Percentiles rank a stretch among this genome's conserved stretches.
These are phyloP conservation scores for Eucalyptus cladocalyx DNA, from an alignment of 345 rosid species.

Conservation along the genomic window DNA sequence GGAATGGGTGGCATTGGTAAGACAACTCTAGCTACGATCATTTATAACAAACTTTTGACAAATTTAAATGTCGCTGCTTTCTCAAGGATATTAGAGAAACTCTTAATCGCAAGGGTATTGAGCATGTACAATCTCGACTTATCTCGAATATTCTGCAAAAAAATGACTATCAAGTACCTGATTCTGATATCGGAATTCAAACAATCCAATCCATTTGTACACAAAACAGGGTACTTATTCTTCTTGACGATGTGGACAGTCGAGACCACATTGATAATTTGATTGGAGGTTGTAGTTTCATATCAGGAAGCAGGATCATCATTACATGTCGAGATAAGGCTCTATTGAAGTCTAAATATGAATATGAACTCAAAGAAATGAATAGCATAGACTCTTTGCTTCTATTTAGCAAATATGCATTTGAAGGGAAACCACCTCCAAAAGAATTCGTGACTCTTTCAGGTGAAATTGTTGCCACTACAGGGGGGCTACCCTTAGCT, in stretches of 20 bases:
- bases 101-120: not conserved
- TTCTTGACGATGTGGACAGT: not conserved
- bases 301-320: not conserved
- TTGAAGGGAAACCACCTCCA: not conserved
- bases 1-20: not conserved
- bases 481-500: slow-evolving; percentile 2
- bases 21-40: not conserved
- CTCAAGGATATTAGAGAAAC: not conserved
- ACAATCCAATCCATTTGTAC: not conserved
- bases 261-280: not conserved
- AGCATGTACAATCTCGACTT: not conserved
- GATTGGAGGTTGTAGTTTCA: not conserved
- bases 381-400: not conserved
- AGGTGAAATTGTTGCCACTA: not conserved
- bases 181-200: not conserved
- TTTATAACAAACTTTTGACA: not conserved
- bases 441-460: not conserved
- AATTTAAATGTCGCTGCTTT: not conserved
- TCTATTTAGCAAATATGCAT: not conserved
- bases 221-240: not conserved
- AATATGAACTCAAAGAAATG: not conserved
- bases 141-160: not conserved
- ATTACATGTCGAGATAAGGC: not conserved
- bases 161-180: not conserved
- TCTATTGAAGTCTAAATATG: not conserved